phyloP scores from a whole-genome alignment of 768 basidiomycete genomes.

The Termitomyces sp. region DNA sequence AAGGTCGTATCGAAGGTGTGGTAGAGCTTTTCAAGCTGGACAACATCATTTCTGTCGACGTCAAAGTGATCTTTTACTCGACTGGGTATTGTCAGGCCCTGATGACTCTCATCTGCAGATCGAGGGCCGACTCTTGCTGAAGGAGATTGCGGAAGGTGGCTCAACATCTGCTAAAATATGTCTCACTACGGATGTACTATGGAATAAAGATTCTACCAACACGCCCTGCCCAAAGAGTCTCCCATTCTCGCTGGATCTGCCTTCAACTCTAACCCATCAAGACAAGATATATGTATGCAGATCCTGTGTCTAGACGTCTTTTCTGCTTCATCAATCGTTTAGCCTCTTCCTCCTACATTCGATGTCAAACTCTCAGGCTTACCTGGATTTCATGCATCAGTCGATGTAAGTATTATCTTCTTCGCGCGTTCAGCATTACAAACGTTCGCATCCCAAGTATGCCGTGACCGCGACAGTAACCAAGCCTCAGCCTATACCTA shows the following conservation, averaged over 20 bases:
- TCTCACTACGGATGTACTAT: conserved; percentile 48
- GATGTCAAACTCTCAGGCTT: conserved; percentile 63
- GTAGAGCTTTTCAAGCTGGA: conserved; percentile 53
- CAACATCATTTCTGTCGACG: conserved; percentile 54
- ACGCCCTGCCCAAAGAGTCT: conserved; percentile 47
- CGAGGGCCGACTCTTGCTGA: conserved; percentile 53
- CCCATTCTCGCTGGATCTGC: conserved; percentile 52
- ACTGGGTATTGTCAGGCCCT: not conserved
- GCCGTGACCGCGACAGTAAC: conserved; percentile 47
- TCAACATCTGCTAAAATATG: conserved; percentile 46
- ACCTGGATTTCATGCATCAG: conserved; percentile 65
- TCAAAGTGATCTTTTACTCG: conserved; percentile 39
- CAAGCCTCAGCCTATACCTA: conserved; percentile 36
- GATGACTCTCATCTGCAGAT: conserved; percentile 32
- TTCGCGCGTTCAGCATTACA: not conserved
- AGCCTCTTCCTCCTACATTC: conserved; percentile 72
- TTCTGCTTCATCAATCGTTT: not conserved
- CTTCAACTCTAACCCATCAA: conserved; percentile 51
- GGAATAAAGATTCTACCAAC: conserved; percentile 44
- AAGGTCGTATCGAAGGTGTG: conserved; percentile 46
- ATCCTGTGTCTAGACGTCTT: not conserved
- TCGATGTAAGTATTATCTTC: conserved; percentile 35
- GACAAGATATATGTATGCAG: conserved; percentile 50
- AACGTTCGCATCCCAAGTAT: conserved; percentile 34
- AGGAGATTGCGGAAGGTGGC: conserved; percentile 68